Evolutionary conservation across 2,329 filamentous ascomycete species (phyloP), one percentile per base, ranked within the genome.

Genomic region (Zymoseptoria tritici): DNA sequence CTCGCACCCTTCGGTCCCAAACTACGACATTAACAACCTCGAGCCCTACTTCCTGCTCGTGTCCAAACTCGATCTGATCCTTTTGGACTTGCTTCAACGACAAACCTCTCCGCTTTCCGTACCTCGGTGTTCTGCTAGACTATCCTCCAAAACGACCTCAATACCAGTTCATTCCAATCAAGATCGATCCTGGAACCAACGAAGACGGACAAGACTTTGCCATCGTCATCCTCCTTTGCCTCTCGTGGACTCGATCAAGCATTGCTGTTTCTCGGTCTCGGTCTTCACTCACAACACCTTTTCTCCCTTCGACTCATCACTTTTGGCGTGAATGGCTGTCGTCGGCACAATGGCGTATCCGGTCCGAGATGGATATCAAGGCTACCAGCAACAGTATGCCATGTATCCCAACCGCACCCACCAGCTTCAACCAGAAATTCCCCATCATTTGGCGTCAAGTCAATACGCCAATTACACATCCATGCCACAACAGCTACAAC

Each of bases 271-370:
- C 22, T 51, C n/a, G 57, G 51, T 59, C 52, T 42, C 56, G 53
- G 31, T 52, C 52, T 31, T 53, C 22, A 9, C 51, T 52, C 22
- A 54, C 20, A 55, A 55, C 31, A 29, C 13, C n/a, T n/a, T 7
- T 24, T 54, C 29, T 36, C 22, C 49, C 24, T 59, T 26, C 46
- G 49, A 54, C 20, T 7, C 54, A 36, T 20, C 52, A 46, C 5
- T 46, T 46, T n/a, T 46, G 36, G 49, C 55, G 58, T 62, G 57
- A 60, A 71, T 71, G 70, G 70, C 69, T 54, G 61, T 67, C n/a
- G 68, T 67, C 50, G 60, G 61, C 49, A 68, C 66, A 54, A 71
- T 72, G 69, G 65, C 67, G 26, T 68, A 68, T 59, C 67, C 68
- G 49, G 57, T 58, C 53, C 65, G 67, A 57, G 67, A 71, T 49